Conservation (phyloP, 805 yeast species). For the Kazachstania kunashirensis region DNA sequence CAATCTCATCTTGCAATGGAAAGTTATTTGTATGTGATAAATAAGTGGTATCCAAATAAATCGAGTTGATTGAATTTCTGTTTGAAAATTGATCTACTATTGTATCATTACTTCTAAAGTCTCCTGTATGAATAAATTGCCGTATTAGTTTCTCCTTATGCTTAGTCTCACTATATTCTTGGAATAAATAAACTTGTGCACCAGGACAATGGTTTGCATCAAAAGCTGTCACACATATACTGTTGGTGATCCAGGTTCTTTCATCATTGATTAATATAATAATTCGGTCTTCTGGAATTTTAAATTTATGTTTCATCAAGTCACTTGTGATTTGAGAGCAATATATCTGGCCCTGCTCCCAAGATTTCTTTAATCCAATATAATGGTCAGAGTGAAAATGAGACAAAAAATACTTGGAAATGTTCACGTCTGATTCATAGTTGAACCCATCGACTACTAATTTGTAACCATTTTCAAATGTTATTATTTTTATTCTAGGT, state of each 20-base stretch:
- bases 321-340: slow-evolving; percentile 63
- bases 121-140: slow-evolving; percentile 74
- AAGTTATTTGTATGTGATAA: slow-evolving; percentile 63
- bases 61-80: slow-evolving; percentile 37
- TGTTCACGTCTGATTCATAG: slow-evolving; percentile 32
- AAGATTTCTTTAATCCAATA: slow-evolving; percentile 68
- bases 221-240: slow-evolving; percentile 46
- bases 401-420: slow-evolving; percentile 50
- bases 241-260: slow-evolving; percentile 33
- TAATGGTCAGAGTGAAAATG: slow-evolving; percentile 96
- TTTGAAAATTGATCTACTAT: slow-evolving; percentile 34
- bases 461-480: slow-evolving; percentile 32
- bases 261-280: slow-evolving; percentile 36
- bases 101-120: slow-evolving; percentile 59
- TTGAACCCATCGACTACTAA: slow-evolving; percentile 60
- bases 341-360: slow-evolving; percentile 66
- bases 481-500: slow-evolving; percentile 46
- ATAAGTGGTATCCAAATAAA: slow-evolving; percentile 89
- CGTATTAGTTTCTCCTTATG: slow-evolving; percentile 5
- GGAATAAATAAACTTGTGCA: slow-evolving; percentile 70
- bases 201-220: slow-evolving; percentile 99
- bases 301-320: slow-evolving; percentile 45
- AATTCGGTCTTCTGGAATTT: slow-evolving; percentile 35
- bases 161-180: slow-evolving; percentile 25
- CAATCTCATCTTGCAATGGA: slow-evolving; percentile 66